These are phyloP conservation scores for grape (Vitis vinifera) DNA, from an alignment of 164 flowering plant genomes.

Conservation along the genomic window DNA sequence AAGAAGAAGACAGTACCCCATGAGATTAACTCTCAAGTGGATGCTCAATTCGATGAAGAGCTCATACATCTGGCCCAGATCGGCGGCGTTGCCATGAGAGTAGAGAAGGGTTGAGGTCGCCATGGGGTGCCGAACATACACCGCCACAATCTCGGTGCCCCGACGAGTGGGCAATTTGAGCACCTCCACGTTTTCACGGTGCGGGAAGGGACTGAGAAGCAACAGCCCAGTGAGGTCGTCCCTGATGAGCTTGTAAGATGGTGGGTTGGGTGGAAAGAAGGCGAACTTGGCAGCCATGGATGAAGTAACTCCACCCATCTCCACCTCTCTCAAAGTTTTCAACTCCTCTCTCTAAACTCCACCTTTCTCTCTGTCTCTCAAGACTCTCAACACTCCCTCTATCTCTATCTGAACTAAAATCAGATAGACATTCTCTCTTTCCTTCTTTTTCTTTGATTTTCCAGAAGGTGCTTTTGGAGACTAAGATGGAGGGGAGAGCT, in stretches of 20 bases:
- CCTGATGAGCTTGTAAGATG: slow-evolving; percentile 49
- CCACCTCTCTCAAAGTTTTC: neutral
- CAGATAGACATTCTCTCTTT: slow-evolving; percentile 10
- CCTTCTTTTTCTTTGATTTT: neutral
- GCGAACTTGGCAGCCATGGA: slow-evolving; percentile 79
- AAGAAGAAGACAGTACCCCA: slow-evolving; percentile 41
- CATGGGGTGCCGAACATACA: slow-evolving; percentile 61
- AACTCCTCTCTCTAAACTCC: neutral
- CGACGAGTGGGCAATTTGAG: slow-evolving; percentile 47
- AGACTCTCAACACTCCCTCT: too few relatives aligned
- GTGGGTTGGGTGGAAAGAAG: slow-evolving; percentile 64
- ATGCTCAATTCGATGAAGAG: slow-evolving; percentile 62
- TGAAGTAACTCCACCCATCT: slow-evolving; percentile 69
- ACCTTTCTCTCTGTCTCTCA: neutral
- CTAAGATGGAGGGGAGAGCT: slow-evolving; percentile 5
- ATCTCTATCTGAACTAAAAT: neutral
- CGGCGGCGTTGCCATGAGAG: slow-evolving; percentile 74
- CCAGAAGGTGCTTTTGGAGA: slow-evolving; percentile 16
- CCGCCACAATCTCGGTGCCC: slow-evolving; percentile 53
- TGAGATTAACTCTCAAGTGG: slow-evolving; percentile 59
- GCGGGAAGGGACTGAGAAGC: slow-evolving; percentile 46
- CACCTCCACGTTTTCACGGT: slow-evolving; percentile 65
- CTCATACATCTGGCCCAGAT: slow-evolving; percentile 74
- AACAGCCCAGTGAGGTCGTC: slow-evolving; percentile 43
- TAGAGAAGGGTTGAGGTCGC: slow-evolving; percentile 65